These are phyloP conservation scores for Pyrenula aspistea DNA, from an alignment of 495 filamentous ascomycete species.

Conservation along the genomic window DNA sequence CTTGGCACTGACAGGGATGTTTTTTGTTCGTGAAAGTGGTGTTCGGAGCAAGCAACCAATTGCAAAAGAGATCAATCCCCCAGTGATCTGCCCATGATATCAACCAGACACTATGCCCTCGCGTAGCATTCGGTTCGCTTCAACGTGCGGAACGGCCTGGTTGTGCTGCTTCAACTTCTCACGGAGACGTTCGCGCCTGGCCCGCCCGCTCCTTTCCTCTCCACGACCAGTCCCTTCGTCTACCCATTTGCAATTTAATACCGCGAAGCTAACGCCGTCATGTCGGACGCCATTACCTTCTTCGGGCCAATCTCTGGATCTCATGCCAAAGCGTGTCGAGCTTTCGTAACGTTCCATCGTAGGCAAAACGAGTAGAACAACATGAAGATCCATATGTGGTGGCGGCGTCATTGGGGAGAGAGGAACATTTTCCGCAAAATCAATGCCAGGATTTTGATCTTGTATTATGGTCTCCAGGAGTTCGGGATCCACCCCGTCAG, in stretches of 20 bases:
- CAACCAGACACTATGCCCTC: too few relatives aligned
- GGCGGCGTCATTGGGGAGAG: constrained; percentile 26
- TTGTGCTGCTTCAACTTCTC: not conserved
- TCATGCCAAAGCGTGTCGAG: constrained; percentile 64
- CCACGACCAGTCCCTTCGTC: constrained; percentile 57
- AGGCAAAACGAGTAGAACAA: constrained; percentile 75
- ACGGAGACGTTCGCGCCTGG: constrained; percentile 34
- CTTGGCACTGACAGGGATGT: too few relatives aligned
- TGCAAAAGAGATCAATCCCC: too few relatives aligned
- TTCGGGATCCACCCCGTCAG: constrained; percentile 55
- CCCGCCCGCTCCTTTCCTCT: constrained; percentile 50
- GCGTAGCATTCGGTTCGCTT: too few relatives aligned
- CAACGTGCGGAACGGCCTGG: too few relatives aligned
- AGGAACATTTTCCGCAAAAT: constrained; percentile 18
- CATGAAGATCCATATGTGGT: constrained; percentile 61
- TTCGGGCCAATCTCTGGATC: constrained; percentile 54
- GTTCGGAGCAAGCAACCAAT: too few relatives aligned
- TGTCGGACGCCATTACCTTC: constrained; percentile 34
- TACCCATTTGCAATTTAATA: constrained; percentile 67
- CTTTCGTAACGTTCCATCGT: constrained; percentile 62
- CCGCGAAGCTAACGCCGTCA: constrained; percentile 82
- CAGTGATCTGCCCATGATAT: too few relatives aligned
- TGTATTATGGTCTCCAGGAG: constrained; percentile 44
- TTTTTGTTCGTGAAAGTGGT: too few relatives aligned
- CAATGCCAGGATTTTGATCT: constrained; percentile 9